Conservation (phyloP, 352 stramenopile species). For the Globisporangium paroecandrum region DNA sequence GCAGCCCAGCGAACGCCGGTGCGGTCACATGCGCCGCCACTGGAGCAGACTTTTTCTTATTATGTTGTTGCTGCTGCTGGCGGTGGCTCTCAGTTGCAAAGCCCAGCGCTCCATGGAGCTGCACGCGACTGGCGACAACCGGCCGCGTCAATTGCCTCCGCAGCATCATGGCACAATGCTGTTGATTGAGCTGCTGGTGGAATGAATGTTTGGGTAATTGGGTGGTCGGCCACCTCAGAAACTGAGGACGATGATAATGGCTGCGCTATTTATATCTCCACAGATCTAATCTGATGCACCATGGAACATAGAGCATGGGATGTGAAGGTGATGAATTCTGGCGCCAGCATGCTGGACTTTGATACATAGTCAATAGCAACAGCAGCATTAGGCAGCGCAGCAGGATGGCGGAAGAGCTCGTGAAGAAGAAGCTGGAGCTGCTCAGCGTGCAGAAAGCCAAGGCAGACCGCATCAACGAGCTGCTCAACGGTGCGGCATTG, state of each 20-base stretch:
- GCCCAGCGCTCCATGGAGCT: constrained; percentile 5
- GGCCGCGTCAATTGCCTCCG: not conserved
- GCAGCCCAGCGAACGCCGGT: constrained; percentile 28
- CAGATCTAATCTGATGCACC: not conserved
- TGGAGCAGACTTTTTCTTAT: too few relatives aligned
- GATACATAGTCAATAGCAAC: not conserved
- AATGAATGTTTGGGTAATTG: not conserved
- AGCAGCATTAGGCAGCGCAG: not conserved
- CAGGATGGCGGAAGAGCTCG: constrained; percentile 50
- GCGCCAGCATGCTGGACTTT: not conserved
- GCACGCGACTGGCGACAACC: not conserved
- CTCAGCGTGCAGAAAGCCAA: constrained; percentile 67
- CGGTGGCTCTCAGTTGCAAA: not conserved
- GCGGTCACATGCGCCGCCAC: constrained; percentile 25
- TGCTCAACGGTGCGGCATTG: constrained; percentile 40
- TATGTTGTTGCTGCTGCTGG: not conserved
- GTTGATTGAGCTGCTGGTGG: not conserved
- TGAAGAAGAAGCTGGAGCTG: constrained; percentile 78
- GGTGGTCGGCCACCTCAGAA: constrained; percentile 6
- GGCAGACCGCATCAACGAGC: constrained; percentile 50
- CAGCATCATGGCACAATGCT: not conserved
- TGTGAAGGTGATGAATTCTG: not conserved
- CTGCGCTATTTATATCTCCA: constrained; percentile 7
- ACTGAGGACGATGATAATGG: constrained; percentile 1
- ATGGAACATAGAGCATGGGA: not conserved